phyloP scores from a whole-genome alignment of 345 rosid genomes.

The Linum usitatissimum region DNA sequence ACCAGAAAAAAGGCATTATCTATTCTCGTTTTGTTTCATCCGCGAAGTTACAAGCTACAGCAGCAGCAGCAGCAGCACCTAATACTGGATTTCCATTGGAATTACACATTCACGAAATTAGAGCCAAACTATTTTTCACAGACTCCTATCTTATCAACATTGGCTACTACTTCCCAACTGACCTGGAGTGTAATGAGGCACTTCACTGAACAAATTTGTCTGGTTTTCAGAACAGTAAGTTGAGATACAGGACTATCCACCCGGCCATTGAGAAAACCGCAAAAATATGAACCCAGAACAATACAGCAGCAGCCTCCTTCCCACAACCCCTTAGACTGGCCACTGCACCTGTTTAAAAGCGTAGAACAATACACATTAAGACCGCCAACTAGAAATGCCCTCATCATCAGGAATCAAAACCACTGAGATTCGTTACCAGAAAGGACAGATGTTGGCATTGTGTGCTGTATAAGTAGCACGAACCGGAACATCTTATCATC shows the following conservation, averaged over 20 bases:
- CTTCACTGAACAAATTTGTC: background rate
- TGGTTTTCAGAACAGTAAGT: conserved; percentile 49
- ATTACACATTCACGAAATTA: no score
- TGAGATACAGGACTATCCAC: conserved; percentile 83
- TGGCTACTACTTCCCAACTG: background rate
- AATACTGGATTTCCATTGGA: no score
- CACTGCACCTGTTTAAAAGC: conserved; percentile 54
- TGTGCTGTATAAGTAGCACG: conserved; percentile 80
- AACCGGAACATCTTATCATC: conserved; percentile 92
- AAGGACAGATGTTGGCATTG: conserved; percentile 98
- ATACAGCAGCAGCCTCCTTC: conserved; percentile 86
- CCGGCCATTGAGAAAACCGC: conserved; percentile 87
- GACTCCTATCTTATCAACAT: background rate
- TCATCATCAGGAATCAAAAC: background rate
- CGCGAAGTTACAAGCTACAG: no score
- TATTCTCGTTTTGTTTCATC: no score
- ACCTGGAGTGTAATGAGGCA: background rate
- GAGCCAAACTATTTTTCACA: no score
- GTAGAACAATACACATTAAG: background rate
- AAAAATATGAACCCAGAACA: conserved; percentile 98
- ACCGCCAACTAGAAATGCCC: background rate
- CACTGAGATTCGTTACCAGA: conserved; percentile 34
- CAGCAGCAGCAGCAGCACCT: no score
- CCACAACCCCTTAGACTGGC: conserved; percentile 95
- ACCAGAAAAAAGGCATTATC: no score